Evolutionary conservation across 2,329 filamentous ascomycete species (phyloP).

Genomic region (Stachybotrys chartarum): DNA sequence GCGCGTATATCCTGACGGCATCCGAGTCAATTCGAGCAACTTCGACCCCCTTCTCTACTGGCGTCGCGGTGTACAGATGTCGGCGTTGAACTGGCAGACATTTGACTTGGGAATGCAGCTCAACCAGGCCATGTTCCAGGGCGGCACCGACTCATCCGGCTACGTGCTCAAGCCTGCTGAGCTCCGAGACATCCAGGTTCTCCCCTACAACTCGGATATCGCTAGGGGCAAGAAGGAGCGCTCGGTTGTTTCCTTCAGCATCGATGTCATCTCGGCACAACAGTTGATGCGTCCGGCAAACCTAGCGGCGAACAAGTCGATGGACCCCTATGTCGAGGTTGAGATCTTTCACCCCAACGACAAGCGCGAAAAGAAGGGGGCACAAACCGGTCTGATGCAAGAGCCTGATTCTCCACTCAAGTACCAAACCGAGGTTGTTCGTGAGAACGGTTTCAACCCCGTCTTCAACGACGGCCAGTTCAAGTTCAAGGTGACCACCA

Average conservation of each 20-base stretch:
- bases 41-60: slow-evolving; percentile 92
- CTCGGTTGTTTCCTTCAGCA: slow-evolving; percentile 75
- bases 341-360: slow-evolving; percentile 94
- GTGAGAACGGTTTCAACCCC: slow-evolving; percentile 90
- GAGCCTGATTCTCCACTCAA: slow-evolving; percentile 57
- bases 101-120: slow-evolving; percentile 94
- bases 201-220: slow-evolving; percentile 41
- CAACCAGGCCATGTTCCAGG: slow-evolving; percentile 96
- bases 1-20: slow-evolving; percentile 84
- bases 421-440: slow-evolving; percentile 71
- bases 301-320: slow-evolving; percentile 61
- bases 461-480: slow-evolving; percentile 69
- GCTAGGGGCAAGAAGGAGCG: slow-evolving; percentile 64
- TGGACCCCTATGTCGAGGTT: slow-evolving; percentile 92
- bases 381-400: slow-evolving; percentile 46
- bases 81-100: slow-evolving; percentile 95
- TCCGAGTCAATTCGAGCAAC: slow-evolving; percentile 80
- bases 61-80: slow-evolving; percentile 96
- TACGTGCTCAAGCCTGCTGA: slow-evolving; percentile 91
- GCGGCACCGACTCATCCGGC: slow-evolving; percentile 76
- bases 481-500: slow-evolving; percentile 80
- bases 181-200: slow-evolving; percentile 63
- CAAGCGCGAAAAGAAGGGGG: slow-evolving; percentile 79
- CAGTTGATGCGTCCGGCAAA: slow-evolving; percentile 80
- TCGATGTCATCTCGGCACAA: slow-evolving; percentile 89